A percentile compares a stretch with the other conserved stretches of the same genome.
These are phyloP conservation scores for Kitagawia praeruptora DNA, from an alignment of 129 eudicot genomes.

Conservation along the genomic window DNA sequence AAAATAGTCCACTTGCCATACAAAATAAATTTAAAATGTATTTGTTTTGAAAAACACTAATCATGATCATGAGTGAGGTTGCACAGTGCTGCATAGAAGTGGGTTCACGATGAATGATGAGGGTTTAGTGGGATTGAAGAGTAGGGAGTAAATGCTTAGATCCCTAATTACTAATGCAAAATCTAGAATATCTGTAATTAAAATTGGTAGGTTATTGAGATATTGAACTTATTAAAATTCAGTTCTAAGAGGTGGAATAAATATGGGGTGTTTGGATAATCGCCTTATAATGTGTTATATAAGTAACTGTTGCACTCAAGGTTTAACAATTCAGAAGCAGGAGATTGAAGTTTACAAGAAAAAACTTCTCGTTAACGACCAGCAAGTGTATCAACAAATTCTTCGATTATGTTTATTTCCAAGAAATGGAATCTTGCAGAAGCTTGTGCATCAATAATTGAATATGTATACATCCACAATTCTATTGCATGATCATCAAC, in stretches of 20 bases:
- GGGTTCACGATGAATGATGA: neutral
- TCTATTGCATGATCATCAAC: neutral
- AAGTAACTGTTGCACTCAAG: neutral
- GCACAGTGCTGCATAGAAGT: neutral
- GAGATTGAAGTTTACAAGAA: neutral
- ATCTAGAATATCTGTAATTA: neutral
- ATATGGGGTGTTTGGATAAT: neutral
- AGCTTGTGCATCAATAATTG: neutral
- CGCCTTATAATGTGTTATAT: neutral
- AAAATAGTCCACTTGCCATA: neutral
- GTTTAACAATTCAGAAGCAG: neutral
- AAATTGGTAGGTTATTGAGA: neutral
- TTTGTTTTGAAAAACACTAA: too few relatives aligned
- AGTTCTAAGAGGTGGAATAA: neutral
- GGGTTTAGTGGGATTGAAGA: neutral
- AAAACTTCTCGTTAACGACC: neutral
- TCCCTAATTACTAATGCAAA: neutral
- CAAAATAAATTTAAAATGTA: too few relatives aligned
- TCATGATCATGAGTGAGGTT: neutral
- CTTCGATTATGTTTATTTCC: neutral
- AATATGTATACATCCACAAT: neutral
- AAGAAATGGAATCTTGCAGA: neutral
- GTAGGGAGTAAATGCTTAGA: neutral
- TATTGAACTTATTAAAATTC: neutral
- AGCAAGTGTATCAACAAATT: neutral